Conservation (phyloP, 208 protist genomes). For the Novymonas esmeraldas region DNA sequence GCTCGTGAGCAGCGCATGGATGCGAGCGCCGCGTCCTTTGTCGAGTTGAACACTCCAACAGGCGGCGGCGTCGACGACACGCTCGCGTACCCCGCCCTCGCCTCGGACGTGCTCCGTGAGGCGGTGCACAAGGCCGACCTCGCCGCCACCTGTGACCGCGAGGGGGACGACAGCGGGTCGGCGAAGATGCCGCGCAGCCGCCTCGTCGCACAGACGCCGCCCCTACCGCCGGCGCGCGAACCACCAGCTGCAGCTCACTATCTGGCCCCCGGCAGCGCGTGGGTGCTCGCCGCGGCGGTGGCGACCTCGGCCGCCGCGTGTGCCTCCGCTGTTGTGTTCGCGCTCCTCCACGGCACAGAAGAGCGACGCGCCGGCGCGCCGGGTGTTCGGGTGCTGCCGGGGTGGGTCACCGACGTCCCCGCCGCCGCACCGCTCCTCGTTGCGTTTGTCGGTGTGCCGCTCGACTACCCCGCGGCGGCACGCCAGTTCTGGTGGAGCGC, state of each 20-base stretch:
- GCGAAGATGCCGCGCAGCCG: neutral
- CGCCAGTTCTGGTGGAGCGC: neutral
- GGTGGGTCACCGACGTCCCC: slow-evolving; percentile 6
- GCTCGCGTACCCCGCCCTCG: neutral
- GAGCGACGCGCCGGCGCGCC: neutral
- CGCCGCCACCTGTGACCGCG: too few species aligned
- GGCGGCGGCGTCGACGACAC: slow-evolving; percentile 1
- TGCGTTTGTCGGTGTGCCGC: neutral
- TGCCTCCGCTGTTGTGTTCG: slow-evolving; percentile 1
- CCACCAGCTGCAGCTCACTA: neutral
- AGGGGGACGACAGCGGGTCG: neutral
- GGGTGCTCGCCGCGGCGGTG: slow-evolving; percentile 4
- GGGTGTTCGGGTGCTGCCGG: neutral
- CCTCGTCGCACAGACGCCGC: too few species aligned
- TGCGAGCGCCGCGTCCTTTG: neutral
- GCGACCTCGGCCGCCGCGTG: neutral
- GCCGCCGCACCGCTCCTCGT: neutral
- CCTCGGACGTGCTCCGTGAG: neutral
- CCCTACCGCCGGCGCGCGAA: too few species aligned
- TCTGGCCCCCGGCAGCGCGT: slow-evolving; percentile 1
- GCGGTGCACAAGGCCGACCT: too few species aligned
- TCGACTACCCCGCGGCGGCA: neutral
- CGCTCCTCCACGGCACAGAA: neutral
- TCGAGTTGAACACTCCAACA: neutral
- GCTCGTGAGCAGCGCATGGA: neutral